phyloP scores from a whole-genome alignment of 805 yeast genomes.

The Kodamaea kaohsiungensis region DNA sequence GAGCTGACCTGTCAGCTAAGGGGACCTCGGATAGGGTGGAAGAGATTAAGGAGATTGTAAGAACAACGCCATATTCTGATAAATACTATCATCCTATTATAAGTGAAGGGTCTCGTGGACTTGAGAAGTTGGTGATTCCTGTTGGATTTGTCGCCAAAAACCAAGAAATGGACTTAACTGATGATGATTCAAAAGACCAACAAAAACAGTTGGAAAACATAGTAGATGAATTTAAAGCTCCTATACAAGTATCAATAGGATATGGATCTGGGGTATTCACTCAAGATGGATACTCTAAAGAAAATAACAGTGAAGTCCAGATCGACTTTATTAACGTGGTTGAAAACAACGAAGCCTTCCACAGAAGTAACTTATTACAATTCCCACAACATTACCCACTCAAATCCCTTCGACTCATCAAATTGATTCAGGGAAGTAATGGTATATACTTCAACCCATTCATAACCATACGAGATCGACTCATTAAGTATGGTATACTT shows the following conservation, averaged over 20 bases:
- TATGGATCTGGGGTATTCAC: constrained; percentile 93
- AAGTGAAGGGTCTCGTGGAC: constrained; percentile 25
- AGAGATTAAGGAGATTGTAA: neutral
- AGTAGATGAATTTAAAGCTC: constrained; percentile 63
- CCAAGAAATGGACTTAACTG: constrained; percentile 14
- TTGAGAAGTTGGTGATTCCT: constrained; percentile 21
- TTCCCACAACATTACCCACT: constrained; percentile 77
- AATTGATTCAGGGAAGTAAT: constrained; percentile 54
- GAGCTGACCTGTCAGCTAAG: neutral
- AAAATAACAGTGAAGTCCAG: constrained; percentile 49
- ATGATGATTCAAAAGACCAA: constrained; percentile 8
- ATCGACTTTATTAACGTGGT: constrained; percentile 86
- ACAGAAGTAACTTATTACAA: constrained; percentile 64
- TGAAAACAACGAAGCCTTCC: constrained; percentile 74
- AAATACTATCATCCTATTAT: constrained; percentile 27
- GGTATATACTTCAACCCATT: constrained; percentile 95
- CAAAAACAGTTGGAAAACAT: constrained; percentile 48
- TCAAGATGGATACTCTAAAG: constrained; percentile 48
- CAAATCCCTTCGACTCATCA: constrained; percentile 26
- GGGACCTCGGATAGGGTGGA: neutral
- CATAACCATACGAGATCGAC: constrained; percentile 52
- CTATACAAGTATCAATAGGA: constrained; percentile 81
- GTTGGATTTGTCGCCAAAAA: constrained; percentile 14
- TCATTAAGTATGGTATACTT: constrained; percentile 86
- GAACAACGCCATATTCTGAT: constrained; percentile 25